Conservation (phyloP, 164 flowering plant genomes). For the Platanus orientalis region DNA sequence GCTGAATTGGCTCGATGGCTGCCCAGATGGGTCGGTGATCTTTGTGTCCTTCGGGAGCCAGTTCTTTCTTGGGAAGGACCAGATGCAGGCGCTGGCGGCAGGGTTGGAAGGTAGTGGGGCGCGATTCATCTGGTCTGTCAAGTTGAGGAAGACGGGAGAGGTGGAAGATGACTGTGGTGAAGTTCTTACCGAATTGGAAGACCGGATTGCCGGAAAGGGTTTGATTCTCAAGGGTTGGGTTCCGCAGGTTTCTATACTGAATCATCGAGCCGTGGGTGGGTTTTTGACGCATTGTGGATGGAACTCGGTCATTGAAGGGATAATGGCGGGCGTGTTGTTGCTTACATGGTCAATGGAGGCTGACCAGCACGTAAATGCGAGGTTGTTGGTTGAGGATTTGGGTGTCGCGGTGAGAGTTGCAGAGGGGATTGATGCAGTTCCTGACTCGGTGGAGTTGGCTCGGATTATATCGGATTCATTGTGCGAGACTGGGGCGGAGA, state of each 20-base stretch:
- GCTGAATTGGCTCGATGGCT: constrained; percentile 32
- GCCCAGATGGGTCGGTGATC: constrained; percentile 24
- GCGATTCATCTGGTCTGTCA: constrained; percentile 27
- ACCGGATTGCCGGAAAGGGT: constrained; percentile 27
- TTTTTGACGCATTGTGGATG: constrained; percentile 43
- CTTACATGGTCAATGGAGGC: constrained; percentile 67
- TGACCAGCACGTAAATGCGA: constrained; percentile 41
- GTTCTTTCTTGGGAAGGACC: constrained; percentile 7
- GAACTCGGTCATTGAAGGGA: constrained; percentile 41
- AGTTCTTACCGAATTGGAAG: constrained; percentile 21
- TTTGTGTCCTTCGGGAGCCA: constrained; percentile 47
- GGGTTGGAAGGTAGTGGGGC: constrained; percentile 32
- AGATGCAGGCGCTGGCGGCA: constrained; percentile 23
- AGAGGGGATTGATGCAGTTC: constrained; percentile 33
- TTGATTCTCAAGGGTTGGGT: constrained; percentile 34
- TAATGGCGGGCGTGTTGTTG: constrained; percentile 31
- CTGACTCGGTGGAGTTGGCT: constrained; percentile 31
- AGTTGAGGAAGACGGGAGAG: constrained; percentile 4
- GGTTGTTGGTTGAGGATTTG: constrained; percentile 34
- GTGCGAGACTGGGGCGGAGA: constrained; percentile 3
- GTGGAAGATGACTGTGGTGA: constrained; percentile 6
- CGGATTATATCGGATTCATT: constrained; percentile 19
- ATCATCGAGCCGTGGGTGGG: constrained; percentile 27
- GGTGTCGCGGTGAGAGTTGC: constrained; percentile 34
- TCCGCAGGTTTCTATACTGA: constrained; percentile 29